These are phyloP conservation scores for Myrica gale DNA, from an alignment of 306 rosid species.

Conservation along the genomic window DNA sequence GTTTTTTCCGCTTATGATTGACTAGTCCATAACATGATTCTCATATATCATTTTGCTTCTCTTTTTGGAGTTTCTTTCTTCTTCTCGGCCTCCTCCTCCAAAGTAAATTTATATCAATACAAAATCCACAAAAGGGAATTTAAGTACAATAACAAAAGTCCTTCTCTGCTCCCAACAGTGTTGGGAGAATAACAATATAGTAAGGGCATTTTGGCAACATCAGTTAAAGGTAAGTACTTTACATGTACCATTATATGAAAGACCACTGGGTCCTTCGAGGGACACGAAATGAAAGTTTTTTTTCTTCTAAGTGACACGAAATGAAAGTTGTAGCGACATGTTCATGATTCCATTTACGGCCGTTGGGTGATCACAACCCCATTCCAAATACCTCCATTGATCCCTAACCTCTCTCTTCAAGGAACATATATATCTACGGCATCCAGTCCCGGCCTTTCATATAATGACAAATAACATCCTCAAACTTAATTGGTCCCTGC, in stretches of 20 bases:
- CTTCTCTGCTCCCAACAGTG: constrained; percentile 30
- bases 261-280: constrained; percentile 26
- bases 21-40: constrained; percentile 38
- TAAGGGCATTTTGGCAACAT: background rate
- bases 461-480: background rate
- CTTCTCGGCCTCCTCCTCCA: constrained; percentile 8
- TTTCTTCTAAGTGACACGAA: too few species aligned
- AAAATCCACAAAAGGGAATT: constrained; percentile 30
- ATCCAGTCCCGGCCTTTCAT: too few species aligned
- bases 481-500: too few species aligned
- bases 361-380: constrained; percentile 19
- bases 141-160: constrained; percentile 44
- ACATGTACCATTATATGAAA: constrained; percentile 27
- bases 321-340: constrained; percentile 29
- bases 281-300: constrained; percentile 35
- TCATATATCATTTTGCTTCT: constrained; percentile 29
- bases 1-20: constrained; percentile 41
- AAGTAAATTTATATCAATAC: constrained; percentile 39
- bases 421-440: constrained; percentile 1
- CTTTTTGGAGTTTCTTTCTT: constrained; percentile 36
- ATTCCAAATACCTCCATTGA: constrained; percentile 4
- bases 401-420: constrained; percentile 11
- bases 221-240: constrained; percentile 23
- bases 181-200: constrained; percentile 38
- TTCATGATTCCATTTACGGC: constrained; percentile 28